Evolutionary conservation across 1,284 basidiomycete genomes (phyloP).

Genomic region (Cystobasidium sp.): DNA sequence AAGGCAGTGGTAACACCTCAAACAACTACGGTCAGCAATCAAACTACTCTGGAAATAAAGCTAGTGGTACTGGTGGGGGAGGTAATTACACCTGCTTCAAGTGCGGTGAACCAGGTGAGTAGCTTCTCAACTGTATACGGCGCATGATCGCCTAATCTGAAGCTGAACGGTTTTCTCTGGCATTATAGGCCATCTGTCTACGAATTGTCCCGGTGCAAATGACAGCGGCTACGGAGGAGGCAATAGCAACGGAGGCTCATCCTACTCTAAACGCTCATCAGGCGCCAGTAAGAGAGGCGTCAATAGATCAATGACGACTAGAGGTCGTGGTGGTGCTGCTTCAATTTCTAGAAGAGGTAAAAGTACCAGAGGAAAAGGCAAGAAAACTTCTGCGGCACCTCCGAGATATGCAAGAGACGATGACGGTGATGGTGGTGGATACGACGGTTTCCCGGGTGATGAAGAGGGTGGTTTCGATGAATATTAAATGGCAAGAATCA

Average conservation of each 20-base stretch:
- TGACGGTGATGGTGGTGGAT: not conserved
- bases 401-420: not conserved
- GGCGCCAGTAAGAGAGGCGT: not conserved
- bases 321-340: conserved; percentile 14
- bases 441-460: conserved; percentile 19
- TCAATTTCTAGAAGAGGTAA: conserved; percentile 12
- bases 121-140: too few species aligned
- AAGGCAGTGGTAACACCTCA: conserved; percentile 6
- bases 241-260: not conserved
- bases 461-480: conserved; percentile 17
- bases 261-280: not conserved
- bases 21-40: not conserved
- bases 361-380: not conserved
- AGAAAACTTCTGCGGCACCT: not conserved
- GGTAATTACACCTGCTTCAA: conserved; percentile 56
- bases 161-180: not conserved
- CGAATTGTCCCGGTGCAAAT: not conserved
- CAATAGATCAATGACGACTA: not conserved
- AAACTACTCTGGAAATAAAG: not conserved
- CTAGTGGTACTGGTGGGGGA: conserved; percentile 26
- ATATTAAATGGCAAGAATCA: not conserved
- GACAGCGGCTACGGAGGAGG: conserved; percentile 4
- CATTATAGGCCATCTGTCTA: conserved; percentile 8
- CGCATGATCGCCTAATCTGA: not conserved
- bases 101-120: conserved; percentile 56